Percentiles rank a stretch among this genome's conserved stretches.
These are phyloP conservation scores for Spathaspora passalidarum DNA, from an alignment of 805 yeast genomes.

Conservation along the genomic window DNA sequence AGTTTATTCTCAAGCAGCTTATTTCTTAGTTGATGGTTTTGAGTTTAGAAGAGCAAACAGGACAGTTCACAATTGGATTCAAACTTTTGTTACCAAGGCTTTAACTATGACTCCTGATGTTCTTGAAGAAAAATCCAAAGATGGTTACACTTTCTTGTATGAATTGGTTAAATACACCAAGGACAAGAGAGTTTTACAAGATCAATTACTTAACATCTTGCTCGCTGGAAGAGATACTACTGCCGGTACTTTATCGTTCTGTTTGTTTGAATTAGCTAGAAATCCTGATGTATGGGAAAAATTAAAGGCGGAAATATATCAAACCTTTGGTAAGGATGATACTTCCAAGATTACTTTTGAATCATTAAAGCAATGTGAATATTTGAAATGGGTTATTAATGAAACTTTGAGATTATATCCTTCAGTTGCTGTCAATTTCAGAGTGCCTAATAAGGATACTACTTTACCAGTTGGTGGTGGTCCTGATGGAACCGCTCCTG, in stretches of 20 bases:
- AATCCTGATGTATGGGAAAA: constrained; percentile 27
- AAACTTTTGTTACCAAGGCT: constrained; percentile 29
- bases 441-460: constrained; percentile 28
- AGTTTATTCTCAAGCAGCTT: constrained; percentile 28
- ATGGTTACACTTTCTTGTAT: constrained; percentile 37
- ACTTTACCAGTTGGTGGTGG: constrained; percentile 39
- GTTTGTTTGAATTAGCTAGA: constrained; percentile 30
- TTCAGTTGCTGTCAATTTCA: constrained; percentile 32
- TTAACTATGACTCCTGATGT: constrained; percentile 24
- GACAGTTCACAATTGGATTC: constrained; percentile 30
- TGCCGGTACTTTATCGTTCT: constrained; percentile 31
- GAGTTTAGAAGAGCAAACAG: constrained; percentile 29
- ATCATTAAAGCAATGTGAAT: constrained; percentile 31
- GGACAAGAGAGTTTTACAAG: constrained; percentile 34
- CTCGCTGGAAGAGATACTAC: constrained; percentile 41
- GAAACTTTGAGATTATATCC: constrained; percentile 35
- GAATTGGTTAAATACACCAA: constrained; percentile 40
- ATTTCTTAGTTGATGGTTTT: constrained; percentile 19
- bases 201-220: constrained; percentile 40
- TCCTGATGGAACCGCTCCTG: constrained; percentile 32
- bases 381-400: constrained; percentile 28
- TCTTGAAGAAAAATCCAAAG: constrained; percentile 23
- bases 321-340: constrained; percentile 24
- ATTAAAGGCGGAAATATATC: constrained; percentile 24
- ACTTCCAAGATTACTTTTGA: constrained; percentile 24